Evolutionary conservation across 2,329 filamentous ascomycete species (phyloP).

Genomic region (Aphanocladium album): DNA sequence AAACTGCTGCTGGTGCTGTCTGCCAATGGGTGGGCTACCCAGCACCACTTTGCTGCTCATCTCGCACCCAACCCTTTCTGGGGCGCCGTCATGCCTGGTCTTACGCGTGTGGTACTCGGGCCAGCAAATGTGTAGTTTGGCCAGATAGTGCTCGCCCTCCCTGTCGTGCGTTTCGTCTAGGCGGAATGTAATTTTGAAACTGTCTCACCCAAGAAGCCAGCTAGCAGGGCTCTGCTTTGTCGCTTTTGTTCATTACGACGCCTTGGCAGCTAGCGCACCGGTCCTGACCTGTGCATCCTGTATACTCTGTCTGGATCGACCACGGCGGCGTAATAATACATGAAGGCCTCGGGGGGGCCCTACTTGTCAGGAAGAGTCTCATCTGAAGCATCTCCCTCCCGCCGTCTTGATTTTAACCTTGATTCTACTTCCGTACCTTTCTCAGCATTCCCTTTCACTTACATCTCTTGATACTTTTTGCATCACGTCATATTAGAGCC

Average conservation of each 20-base stretch:
- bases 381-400: constrained; percentile 23
- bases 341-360: not conserved
- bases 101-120: constrained; percentile 11
- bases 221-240: constrained; percentile 2
- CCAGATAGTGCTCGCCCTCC: constrained; percentile 5
- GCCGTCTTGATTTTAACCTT: constrained; percentile 14
- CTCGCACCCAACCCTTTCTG: constrained; percentile 2
- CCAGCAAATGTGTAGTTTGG: not conserved
- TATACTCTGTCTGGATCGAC: constrained; percentile 7
- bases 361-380: constrained; percentile 1
- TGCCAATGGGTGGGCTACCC: not conserved
- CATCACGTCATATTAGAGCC: not conserved
- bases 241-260: constrained; percentile 1
- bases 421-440: constrained; percentile 2
- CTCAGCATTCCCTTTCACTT: constrained; percentile 12
- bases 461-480: not conserved
- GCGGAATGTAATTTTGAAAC: constrained; percentile 13
- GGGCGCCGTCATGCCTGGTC: not conserved
- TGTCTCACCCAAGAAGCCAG: constrained; percentile 11
- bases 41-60: constrained; percentile 1
- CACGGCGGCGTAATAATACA: constrained; percentile 7
- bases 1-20: not conserved
- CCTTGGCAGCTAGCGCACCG: constrained; percentile 10
- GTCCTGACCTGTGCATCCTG: not conserved
- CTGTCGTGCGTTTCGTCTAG: constrained; percentile 5